Evolutionary conservation across 495 filamentous ascomycete genomes (phyloP), one percentile per base, ranked within the genome.

Genomic region (Lindgomyces ingoldianus): DNA sequence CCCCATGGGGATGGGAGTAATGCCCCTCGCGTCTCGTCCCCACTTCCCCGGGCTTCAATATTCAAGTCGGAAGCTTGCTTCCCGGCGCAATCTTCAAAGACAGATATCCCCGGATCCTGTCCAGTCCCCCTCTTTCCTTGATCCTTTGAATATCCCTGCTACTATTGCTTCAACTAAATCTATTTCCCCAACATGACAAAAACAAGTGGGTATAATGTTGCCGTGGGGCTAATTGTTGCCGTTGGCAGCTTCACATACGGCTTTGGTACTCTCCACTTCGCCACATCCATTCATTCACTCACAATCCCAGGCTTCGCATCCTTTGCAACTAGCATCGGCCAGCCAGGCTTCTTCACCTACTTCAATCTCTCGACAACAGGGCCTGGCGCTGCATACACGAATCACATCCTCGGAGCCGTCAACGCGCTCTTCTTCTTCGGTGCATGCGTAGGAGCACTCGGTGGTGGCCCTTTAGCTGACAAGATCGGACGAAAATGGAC

Each of bases 351-450:
- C 51, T 70, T 67, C 53, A 27, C 30, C 8, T 71, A 71, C 58
- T 73, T 73, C 61, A 55, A 64, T 24, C 69, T 73, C 14, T 49
- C 64, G 14, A 60, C 64, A 3, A 67, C 21, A 9, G 57, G 62
- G 11, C 46, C 58, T 4, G 53, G 65, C 8, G 65, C 65, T 8
- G 29, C 57, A 8, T 69, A 73, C 50, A 71, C 71, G 2, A 70
- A 70, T 54, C 54, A 68, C 58, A 71, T 73, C 56, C 58, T 71
- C 62, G 69, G 67, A 22, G 71, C 71, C 14, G 63, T 69, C 26
- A 73, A 73, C 60, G 69, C 69, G 4, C 60, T 73, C 14, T 68
- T 70, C 47, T 69, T 65, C 64, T 62, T 67, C 24, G 71, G 71
- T 33, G 71, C 71, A 12, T 64, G 53, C 36, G 46, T 69, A 6